Evolutionary conservation across 129 eudicot genomes (phyloP), one percentile per base, ranked within the genome.

Genomic region (Arctium minus): DNA sequence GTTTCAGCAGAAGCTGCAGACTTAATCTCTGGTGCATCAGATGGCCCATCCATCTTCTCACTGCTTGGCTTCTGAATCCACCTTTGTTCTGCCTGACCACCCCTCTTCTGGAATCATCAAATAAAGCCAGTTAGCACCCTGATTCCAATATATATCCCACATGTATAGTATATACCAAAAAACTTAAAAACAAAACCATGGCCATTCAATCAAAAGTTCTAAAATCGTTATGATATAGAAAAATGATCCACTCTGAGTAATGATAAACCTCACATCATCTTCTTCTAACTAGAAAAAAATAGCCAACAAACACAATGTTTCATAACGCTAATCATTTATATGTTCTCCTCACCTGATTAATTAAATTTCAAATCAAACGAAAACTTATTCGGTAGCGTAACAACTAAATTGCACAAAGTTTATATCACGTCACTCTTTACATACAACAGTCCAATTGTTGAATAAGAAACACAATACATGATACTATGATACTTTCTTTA

Each of bases 11-110:
- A 75, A 62, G 73, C 65, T 60, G 84, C 74, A 46, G 90, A 85
- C 33, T 38, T 70, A 65, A 74, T 83, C 70, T 70, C 92, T 5
- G 33, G 33, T 3, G 84, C 79, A 32, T 88, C 80, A 62, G 88
- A 82, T 1, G 85, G 75, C 33, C 73, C 74, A 70, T 84, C 82
- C 35, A 72, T 42, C 84, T 67, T 77, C 32, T 62, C 27, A 11
- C 78, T 11, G 68, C 46, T 77, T 68, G 92, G 76, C 84, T 79
- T 92, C 89, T 88, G 89, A 64, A 76, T 77, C 97, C 97, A 92
- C 70, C 60, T 84, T 62, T 91, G 86, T 42, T 84, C 92, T 81
- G 73, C 64, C 17, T 50, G 64, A 72, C 76, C 88, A 79, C 89
- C 85, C 36, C 48, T 83, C 73, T 88, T 81, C 98, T 94, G 80